Conservation (phyloP, 768 basidiomycete genomes). For the Mycena sanguinolenta region DNA sequence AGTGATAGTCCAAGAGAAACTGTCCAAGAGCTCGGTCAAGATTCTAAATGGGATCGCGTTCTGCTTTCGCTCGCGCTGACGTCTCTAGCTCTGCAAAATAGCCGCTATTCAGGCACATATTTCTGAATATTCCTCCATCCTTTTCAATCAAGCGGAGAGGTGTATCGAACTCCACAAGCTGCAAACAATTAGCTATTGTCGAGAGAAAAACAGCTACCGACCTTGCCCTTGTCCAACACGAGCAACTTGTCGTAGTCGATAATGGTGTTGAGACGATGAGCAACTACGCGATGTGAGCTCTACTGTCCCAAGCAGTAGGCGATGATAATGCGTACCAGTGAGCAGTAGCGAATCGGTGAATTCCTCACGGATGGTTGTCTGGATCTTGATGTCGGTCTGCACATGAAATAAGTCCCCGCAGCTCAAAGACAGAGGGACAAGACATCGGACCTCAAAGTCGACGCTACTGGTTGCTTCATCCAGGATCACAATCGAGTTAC, state of each 20-base stretch:
- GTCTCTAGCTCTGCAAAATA: slow-evolving; percentile 38
- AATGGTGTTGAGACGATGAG: slow-evolving; percentile 44
- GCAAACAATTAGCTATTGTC: background rate
- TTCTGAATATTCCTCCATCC: slow-evolving; percentile 61
- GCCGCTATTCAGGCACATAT: slow-evolving; percentile 63
- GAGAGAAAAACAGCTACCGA: slow-evolving; percentile 19
- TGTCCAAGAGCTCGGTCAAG: too few species aligned
- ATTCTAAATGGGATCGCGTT: background rate
- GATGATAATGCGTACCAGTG: slow-evolving; percentile 49
- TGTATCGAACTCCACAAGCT: slow-evolving; percentile 62
- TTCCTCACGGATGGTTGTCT: slow-evolving; percentile 88
- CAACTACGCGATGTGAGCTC: slow-evolving; percentile 16
- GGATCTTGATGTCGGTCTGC: slow-evolving; percentile 88
- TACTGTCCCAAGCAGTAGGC: slow-evolving; percentile 39
- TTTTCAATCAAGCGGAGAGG: slow-evolving; percentile 63
- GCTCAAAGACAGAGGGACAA: slow-evolving; percentile 47
- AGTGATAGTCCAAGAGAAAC: too few species aligned
- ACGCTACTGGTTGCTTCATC: slow-evolving; percentile 79
- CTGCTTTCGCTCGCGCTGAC: slow-evolving; percentile 25
- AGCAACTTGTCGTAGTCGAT: slow-evolving; percentile 71
- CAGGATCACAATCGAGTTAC: slow-evolving; percentile 81
- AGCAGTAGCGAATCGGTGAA: slow-evolving; percentile 82
- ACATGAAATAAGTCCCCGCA: slow-evolving; percentile 73
- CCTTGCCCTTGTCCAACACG: slow-evolving; percentile 64
- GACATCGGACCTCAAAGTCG: slow-evolving; percentile 25